Evolutionary conservation across 2,329 filamentous ascomycete species (phyloP), one percentile per base, ranked within the genome.

Genomic region (Zopfia rhizophila): DNA sequence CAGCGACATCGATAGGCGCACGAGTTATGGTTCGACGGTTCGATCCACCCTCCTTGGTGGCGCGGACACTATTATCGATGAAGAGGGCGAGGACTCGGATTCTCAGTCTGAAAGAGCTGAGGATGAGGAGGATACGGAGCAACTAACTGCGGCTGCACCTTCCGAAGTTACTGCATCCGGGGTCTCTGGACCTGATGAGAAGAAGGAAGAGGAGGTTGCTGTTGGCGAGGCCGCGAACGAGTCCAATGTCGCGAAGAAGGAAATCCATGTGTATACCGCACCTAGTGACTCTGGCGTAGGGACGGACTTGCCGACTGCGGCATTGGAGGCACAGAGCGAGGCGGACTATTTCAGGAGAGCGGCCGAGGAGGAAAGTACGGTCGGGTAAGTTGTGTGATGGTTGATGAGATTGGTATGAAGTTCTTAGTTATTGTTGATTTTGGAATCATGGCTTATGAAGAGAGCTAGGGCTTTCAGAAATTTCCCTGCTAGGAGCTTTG

Each of bases 1-100:
- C 39, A 77, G 71, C 48, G 76, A 78, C 25, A 51, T 75, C 8
- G 72, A 74, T 37, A 68, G 75, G n/a, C 71, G 76, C 18, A 75
- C 70, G 5, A 77, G 74, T 11, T 68, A 74, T 21, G 75, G 73
- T 23, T 73, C 65, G 29, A 67, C 73, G 3, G 64, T 65, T 4
- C 66, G 64, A 33, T 72, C 71, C 7, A 65, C 63, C 0, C 42
- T 69, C 5, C 49, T 55, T 17, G 54, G 53, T 17, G 69, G 64
- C 5, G 60, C 60, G 11, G 60, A 65, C 18, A 61, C 53, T n/a
- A n/a, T n/a, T n/a, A 60, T 68, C 38, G 65, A 69, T 5, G 65
- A 65, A 35, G 63, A 59, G 19, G 61, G 55, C 30, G 56, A 61
- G 28, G 42, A 46, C 38, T 38, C 39, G 18, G 42, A 51, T n/a